Conservation (phyloP, 257 asterid genomes). For the Przewalskia tangutica region DNA sequence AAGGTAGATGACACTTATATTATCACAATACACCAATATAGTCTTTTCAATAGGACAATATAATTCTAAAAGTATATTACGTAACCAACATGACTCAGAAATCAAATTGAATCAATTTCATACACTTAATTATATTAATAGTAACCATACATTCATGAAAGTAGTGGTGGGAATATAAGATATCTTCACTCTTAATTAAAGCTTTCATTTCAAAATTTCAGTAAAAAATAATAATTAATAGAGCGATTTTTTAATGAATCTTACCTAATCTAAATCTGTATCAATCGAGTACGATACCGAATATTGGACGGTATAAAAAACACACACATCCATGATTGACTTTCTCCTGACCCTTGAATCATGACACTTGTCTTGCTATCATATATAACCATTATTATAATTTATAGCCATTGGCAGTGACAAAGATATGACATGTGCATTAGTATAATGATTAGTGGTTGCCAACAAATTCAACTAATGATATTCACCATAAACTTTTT, state of each 20-base stretch:
- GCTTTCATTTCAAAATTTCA: background rate
- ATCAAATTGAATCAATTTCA: background rate
- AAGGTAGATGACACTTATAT: too few species aligned
- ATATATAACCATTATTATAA: background rate
- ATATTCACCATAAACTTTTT: too few species aligned
- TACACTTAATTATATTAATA: background rate
- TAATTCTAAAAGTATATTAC: too few species aligned
- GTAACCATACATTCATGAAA: background rate
- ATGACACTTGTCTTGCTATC: background rate
- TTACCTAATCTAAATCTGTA: too few species aligned
- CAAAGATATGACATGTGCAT: background rate
- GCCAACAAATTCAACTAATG: background rate
- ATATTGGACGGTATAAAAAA: background rate
- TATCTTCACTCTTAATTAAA: background rate
- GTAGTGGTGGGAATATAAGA: background rate
- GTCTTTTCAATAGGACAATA: too few species aligned
- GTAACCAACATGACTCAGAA: too few species aligned
- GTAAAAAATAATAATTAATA: too few species aligned
- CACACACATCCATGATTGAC: background rate
- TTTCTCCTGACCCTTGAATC: background rate
- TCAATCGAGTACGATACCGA: too few species aligned
- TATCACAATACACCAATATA: too few species aligned
- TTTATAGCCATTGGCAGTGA: background rate
- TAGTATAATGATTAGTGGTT: slow-evolving; percentile 3
- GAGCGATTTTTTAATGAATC: too few species aligned